Conservation (phyloP, 805 yeast genomes). For the Candida jianshihensis region DNA sequence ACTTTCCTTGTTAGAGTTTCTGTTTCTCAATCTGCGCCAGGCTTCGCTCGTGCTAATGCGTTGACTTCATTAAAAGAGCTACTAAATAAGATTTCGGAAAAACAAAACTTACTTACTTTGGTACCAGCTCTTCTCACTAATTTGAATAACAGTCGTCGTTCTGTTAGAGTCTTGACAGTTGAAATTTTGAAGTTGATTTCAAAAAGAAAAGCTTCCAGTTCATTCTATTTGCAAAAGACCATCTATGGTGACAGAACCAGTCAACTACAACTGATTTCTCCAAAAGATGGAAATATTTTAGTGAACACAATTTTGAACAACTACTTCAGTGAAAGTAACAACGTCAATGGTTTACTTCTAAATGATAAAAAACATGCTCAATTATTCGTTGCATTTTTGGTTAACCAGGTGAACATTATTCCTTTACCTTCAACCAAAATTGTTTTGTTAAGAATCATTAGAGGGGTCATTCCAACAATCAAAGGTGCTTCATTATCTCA, state of each 20-base stretch:
- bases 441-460: conserved; percentile 39
- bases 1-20: conserved; percentile 55
- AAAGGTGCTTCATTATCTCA: conserved; percentile 42
- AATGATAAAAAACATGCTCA: conserved; percentile 51
- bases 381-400: conserved; percentile 54
- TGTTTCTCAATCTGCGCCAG: conserved; percentile 52
- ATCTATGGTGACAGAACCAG: conserved; percentile 50
- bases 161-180: conserved; percentile 41
- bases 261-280: conserved; percentile 49
- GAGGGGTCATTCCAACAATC: conserved; percentile 26
- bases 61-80: conserved; percentile 33
- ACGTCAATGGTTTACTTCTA: conserved; percentile 33
- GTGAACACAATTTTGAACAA: conserved; percentile 35
- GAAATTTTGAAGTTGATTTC: conserved; percentile 32
- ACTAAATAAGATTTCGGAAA: conserved; percentile 28
- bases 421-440: conserved; percentile 51
- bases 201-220: conserved; percentile 28
- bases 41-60: conserved; percentile 45
- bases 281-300: conserved; percentile 53
- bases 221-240: conserved; percentile 42
- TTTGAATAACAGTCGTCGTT: conserved; percentile 41
- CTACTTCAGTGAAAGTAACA: conserved; percentile 43
- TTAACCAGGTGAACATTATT: conserved; percentile 54
- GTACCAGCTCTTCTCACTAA: conserved; percentile 54
- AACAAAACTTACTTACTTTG: conserved; percentile 41